Conservation (phyloP, 2,329 filamentous ascomycete genomes). For the Lasiodiplodia citricola region DNA sequence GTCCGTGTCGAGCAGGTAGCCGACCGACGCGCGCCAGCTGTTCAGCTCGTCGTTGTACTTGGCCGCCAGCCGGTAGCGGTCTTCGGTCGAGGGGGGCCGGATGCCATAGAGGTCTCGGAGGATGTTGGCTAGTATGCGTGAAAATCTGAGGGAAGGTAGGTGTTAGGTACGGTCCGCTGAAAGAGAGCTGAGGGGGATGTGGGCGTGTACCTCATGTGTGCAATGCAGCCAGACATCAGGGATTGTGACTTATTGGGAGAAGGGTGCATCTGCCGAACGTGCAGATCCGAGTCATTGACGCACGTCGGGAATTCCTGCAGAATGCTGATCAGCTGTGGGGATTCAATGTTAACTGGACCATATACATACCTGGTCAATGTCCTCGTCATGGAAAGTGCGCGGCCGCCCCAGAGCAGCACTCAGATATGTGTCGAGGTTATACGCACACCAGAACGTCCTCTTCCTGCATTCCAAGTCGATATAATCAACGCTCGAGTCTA, state of each 20-base stretch:
- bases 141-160: slow-evolving; percentile 38
- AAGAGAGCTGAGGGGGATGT: fast-evolving
- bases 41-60: slow-evolving; percentile 51
- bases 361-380: slow-evolving; percentile 60
- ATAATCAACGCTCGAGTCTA: slow-evolving; percentile 44
- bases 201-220: slow-evolving; percentile 47
- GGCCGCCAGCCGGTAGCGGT: slow-evolving; percentile 45
- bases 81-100: slow-evolving; percentile 38
- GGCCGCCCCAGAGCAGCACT: slow-evolving; percentile 67
- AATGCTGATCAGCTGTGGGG: slow-evolving; percentile 29
- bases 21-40: slow-evolving; percentile 54
- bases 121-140: slow-evolving; percentile 51
- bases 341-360: slow-evolving; percentile 49
- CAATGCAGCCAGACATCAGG: slow-evolving; percentile 53
- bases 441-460: slow-evolving; percentile 67
- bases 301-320: slow-evolving; percentile 43
- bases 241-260: slow-evolving; percentile 40
- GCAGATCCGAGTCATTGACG: slow-evolving; percentile 42
- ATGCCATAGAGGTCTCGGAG: slow-evolving; percentile 53
- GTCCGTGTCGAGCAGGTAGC: slow-evolving; percentile 51
- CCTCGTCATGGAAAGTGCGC: slow-evolving; percentile 65
- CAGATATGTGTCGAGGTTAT: slow-evolving; percentile 67
- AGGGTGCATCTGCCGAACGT: slow-evolving; percentile 36
- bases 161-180: background rate
- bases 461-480: slow-evolving; percentile 60